Evolutionary conservation across 805 yeast genomes (phyloP), one percentile per base, ranked within the genome.

Genomic region (Saccharomycopsis guyanensis): DNA sequence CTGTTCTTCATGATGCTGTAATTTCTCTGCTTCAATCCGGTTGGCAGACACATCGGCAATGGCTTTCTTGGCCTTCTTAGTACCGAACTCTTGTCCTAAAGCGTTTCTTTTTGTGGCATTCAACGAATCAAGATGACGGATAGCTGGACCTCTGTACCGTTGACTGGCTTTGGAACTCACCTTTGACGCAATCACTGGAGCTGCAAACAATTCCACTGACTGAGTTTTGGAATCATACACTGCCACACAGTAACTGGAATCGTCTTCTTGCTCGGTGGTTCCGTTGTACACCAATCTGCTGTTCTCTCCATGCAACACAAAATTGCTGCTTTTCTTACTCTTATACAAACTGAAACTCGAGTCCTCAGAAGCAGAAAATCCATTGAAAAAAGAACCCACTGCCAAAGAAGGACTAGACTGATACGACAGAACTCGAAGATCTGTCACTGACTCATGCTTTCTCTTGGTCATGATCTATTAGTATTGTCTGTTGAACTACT

Each of bases 51-150:
- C 65, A 60, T 82, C 91, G 43, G 76, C 68, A 58, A 93, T 84
- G 31, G 95, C 95, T 56, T 86, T 83, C 69, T 87, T 91, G 52
- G 97, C 97, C 68, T 80, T 89, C 68, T 86, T 89, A 48, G 98
- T 91, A 73, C 98, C 98, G 57, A 93, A 93, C 2, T 93, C 94
- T 65, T 87, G 91, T 59, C 98, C 98, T 59, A 93, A 73, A 1
- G 86, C 83, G 47, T 77, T 85, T 62, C 97, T 76, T 65, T 86
- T 86, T 15, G 71, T 67, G 49, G 73, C 68, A 56, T 59, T 57
- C 50, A 70, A 64, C 3, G 68, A 71, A 46, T 69, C 68, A 29
- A 75, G 75, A 60, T 77, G 83, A 64, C 75, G 78, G 47, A 86
- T 71, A 22, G 70, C 64, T 19, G 93, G 93, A 4, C 86, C 85